Base-by-base conservation (phyloP, 306 rosid genomes). In the Casuarina equisetifolia region DNA sequence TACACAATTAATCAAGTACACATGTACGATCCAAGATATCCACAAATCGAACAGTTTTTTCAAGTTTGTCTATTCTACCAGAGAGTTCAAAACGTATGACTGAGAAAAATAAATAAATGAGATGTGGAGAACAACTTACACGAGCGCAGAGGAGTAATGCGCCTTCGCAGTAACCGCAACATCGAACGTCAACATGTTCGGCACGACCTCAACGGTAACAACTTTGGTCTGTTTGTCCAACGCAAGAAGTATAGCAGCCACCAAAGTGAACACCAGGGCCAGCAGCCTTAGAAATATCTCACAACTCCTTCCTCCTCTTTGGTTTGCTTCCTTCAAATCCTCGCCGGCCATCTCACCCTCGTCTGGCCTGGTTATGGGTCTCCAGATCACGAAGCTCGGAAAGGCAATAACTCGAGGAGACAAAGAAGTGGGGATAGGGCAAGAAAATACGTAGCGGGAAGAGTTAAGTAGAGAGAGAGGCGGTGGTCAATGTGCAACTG, bases 161-260 rank as follows among this genome's bases (percentile, higher is more conserved):
- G 91, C 91, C 69, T 91, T 86, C 61, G 98, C 96, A 49, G 86
- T 8, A 32, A 76, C 85, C 16, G 91, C 72, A 86, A 90, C 43
- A 82, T 78, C 5, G 0, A 94, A 1, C 74, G 94, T 87, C 13
- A 92, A 91, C 12, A 87, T 74, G 38, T 78, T 39, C 42, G 86
- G 81, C 0, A 50, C 0, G 55, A 89, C 0, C 69, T 67, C 4
- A 0, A 91, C 0, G 2, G 92, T 72, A 17, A 86, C 85, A 79
- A 85, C 8, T 75, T 77, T 83, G 7, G 88, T 88, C 62, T 91
- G 96, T 38, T 90, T 86, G 69, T 83, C 76, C 4, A 76, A 12
- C 1, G 85, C 93, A 58, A 88, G 35, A 79, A 89, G 74, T 11
- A 91, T 66, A n/a, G 94, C 61, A 52, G 98, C 93, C 8, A 39